Percentiles rank a stretch among this genome's conserved stretches.
Conservation (phyloP, 2,329 filamentous ascomycete species). For the Elsinoe batatas region DNA sequence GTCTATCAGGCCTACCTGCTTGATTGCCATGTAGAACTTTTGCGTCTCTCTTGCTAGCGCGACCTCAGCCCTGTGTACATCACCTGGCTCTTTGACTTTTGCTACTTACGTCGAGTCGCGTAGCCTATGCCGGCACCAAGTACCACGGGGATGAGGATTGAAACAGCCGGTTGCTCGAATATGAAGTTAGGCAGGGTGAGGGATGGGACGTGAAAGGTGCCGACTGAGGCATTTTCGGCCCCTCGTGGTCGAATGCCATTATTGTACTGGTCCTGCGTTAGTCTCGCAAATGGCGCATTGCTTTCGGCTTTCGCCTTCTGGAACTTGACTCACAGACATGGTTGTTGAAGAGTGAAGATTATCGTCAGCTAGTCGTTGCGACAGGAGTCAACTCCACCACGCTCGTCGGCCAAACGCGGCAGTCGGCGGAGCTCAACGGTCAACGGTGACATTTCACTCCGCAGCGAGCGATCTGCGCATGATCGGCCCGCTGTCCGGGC, state of each 20-base stretch:
- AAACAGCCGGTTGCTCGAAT: conserved; percentile 61
- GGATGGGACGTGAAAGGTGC: conserved; percentile 50
- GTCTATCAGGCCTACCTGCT: conserved; percentile 50
- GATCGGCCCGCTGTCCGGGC: not conserved
- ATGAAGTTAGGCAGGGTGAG: conserved; percentile 62
- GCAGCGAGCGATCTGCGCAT: not conserved
- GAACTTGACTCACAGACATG: conserved; percentile 10
- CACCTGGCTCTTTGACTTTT: not conserved
- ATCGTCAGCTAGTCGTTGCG: not conserved
- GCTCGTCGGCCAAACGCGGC: not conserved
- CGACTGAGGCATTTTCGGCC: conserved; percentile 4
- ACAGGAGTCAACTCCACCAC: not conserved
- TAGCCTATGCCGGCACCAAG: conserved; percentile 67
- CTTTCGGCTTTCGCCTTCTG: not conserved
- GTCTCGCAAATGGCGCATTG: not conserved
- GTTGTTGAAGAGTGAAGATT: not conserved
- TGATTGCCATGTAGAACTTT: conserved; percentile 54
- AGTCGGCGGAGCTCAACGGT: not conserved
- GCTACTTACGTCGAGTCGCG: conserved; percentile 50
- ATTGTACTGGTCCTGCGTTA: conserved; percentile 2
- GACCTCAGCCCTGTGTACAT: not conserved
- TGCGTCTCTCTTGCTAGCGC: conserved; percentile 46
- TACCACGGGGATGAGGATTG: conserved; percentile 65
- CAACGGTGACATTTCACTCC: not conserved
- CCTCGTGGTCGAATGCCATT: not conserved